Conservation (phyloP, 192 early-diverging fungal species). For the Borealophlyctis nickersoniae region DNA sequence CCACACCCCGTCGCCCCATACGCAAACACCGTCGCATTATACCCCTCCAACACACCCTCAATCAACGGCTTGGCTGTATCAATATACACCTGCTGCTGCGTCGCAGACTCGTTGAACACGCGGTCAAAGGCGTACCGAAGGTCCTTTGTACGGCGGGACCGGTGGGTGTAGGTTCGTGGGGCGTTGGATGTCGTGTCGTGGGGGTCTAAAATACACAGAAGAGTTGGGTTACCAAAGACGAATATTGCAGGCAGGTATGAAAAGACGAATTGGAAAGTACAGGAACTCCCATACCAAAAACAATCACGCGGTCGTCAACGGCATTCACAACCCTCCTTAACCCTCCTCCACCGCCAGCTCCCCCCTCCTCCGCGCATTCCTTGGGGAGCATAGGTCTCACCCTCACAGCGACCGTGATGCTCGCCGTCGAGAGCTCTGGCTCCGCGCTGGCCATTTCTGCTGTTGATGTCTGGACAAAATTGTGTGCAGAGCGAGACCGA, state of each 20-base stretch:
- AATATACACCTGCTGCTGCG: conserved; percentile 56
- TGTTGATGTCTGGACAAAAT: too few relatives aligned
- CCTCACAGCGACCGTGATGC: conserved; percentile 42
- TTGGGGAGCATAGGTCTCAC: conserved; percentile 36
- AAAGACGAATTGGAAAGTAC: too few relatives aligned
- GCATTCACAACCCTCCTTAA: conserved; percentile 11
- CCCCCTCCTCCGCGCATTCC: conserved; percentile 27
- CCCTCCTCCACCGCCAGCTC: background rate
- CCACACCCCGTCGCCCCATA: conserved; percentile 64
- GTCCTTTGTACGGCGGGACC: too few relatives aligned
- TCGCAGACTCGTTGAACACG: conserved; percentile 62
- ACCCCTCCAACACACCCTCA: conserved; percentile 62
- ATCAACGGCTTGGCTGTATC: conserved; percentile 54
- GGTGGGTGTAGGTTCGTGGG: too few relatives aligned
- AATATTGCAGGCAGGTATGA: conserved; percentile 43
- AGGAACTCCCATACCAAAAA: too few relatives aligned
- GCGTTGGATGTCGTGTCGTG: too few relatives aligned
- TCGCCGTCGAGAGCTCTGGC: too few relatives aligned
- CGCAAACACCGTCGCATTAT: conserved; percentile 76
- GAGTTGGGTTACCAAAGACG: conserved; percentile 70
- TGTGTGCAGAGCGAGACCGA: too few relatives aligned
- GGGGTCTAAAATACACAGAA: conserved; percentile 66
- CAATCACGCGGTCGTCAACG: background rate
- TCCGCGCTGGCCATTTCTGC: too few relatives aligned
- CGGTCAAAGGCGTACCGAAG: conserved; percentile 70